Conservation (phyloP, 2,329 filamentous ascomycete species). For the Botrytis galanthina region DNA sequence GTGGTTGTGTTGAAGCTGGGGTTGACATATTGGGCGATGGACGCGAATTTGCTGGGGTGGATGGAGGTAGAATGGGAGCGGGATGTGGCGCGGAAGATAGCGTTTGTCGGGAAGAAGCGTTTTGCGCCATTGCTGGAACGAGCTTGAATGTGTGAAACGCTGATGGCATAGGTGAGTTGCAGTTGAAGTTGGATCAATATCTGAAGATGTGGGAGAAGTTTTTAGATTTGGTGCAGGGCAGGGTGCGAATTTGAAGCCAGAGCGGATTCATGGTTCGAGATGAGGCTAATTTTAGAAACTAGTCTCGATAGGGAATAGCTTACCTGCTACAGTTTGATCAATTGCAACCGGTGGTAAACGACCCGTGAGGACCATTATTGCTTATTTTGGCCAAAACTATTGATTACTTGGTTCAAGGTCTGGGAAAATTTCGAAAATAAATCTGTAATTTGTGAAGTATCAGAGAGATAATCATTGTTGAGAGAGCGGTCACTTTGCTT, state of each 20-base stretch:
- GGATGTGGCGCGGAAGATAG: slow-evolving; percentile 23
- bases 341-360: background rate
- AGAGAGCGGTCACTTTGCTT: background rate
- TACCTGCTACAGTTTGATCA: background rate
- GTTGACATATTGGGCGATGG: slow-evolving; percentile 21
- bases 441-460: background rate
- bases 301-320: background rate
- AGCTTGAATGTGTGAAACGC: slow-evolving; percentile 38
- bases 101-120: slow-evolving; percentile 22
- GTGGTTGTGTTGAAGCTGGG: slow-evolving; percentile 23
- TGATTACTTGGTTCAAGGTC: background rate
- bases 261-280: slow-evolving; percentile 15
- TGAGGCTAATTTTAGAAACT: slow-evolving; percentile 16
- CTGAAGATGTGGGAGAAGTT: slow-evolving; percentile 9
- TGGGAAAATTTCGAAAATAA: background rate
- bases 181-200: slow-evolving; percentile 2
- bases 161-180: slow-evolving; percentile 27
- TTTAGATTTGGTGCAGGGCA: slow-evolving; percentile 3
- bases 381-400: background rate
- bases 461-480: background rate
- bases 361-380: background rate
- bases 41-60: slow-evolving; percentile 32
- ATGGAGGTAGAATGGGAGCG: slow-evolving; percentile 32
- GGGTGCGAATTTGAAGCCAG: slow-evolving; percentile 9
- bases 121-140: slow-evolving; percentile 35